A percentile compares a stretch with the other conserved stretches of the same genome.
phyloP scores from a whole-genome alignment of 2,329 filamentous ascomycete species.

The Microcyclosporella mali region DNA sequence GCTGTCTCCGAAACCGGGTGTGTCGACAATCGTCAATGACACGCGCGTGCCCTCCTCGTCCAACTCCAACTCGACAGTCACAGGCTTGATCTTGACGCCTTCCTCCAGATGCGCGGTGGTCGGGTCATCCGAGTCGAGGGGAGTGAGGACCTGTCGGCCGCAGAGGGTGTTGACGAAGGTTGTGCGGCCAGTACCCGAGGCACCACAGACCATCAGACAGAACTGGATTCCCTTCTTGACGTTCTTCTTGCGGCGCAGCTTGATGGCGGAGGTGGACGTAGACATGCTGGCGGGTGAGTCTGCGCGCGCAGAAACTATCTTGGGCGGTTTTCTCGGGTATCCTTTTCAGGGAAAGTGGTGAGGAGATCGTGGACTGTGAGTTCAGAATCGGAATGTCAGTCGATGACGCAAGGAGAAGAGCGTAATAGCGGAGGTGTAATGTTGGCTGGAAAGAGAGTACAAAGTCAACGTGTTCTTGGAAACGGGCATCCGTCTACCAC shows the following conservation, averaged over 20 bases:
- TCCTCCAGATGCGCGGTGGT: constrained; percentile 86
- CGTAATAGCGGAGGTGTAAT: too few relatives aligned
- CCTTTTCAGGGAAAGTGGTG: neutral
- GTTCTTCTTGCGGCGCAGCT: constrained; percentile 99
- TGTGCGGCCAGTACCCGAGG: constrained; percentile 94
- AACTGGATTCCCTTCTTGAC: constrained; percentile 99
- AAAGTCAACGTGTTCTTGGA: too few relatives aligned
- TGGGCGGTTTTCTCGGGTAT: constrained; percentile 12
- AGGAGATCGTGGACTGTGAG: too few relatives aligned
- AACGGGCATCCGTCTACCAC: too few relatives aligned
- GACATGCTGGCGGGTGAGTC: constrained; percentile 26
- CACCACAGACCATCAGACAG: constrained; percentile 99
- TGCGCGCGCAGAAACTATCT: constrained; percentile 21
- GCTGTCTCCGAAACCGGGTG: constrained; percentile 95
- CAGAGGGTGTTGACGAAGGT: constrained; percentile 99
- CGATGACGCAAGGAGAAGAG: too few relatives aligned
- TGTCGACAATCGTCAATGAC: constrained; percentile 96
- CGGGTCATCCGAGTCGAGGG: constrained; percentile 91
- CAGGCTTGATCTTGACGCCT: constrained; percentile 95
- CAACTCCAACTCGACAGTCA: constrained; percentile 92
- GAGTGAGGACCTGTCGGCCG: constrained; percentile 81
- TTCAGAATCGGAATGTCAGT: too few relatives aligned
- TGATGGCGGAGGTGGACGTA: constrained; percentile 49
- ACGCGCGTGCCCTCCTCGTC: constrained; percentile 98
- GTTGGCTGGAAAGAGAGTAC: too few relatives aligned